Percentiles rank a stretch among this genome's conserved stretches.
phyloP scores from a whole-genome alignment of 192 early-diverging fungal genomes.

The Backusella macrospora region DNA sequence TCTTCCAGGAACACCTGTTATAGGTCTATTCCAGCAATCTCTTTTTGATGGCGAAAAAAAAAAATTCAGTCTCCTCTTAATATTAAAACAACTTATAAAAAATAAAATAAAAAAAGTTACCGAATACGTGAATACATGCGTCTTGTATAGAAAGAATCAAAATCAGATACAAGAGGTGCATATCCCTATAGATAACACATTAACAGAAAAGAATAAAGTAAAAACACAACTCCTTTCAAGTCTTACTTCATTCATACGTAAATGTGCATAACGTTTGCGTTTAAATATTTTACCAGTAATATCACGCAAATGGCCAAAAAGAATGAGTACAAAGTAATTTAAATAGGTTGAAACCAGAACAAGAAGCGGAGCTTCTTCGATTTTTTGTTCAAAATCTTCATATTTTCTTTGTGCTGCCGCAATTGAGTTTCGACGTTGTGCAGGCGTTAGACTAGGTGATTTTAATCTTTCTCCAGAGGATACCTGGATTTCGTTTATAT shows the following conservation, averaged over 20 bases:
- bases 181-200: no score
- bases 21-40: slow-evolving; percentile 89
- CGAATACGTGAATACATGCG: slow-evolving; percentile 80
- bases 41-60: slow-evolving; percentile 34
- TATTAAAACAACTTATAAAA: background rate
- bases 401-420: slow-evolving; percentile 31
- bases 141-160: slow-evolving; percentile 90
- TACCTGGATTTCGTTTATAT: background rate
- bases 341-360: slow-evolving; percentile 86
- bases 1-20: slow-evolving; percentile 86
- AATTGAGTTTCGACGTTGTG: slow-evolving; percentile 35
- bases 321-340: slow-evolving; percentile 81
- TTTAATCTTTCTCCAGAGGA: background rate
- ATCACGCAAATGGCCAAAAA: slow-evolving; percentile 84
- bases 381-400: slow-evolving; percentile 44
- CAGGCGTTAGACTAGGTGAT: slow-evolving; percentile 20
- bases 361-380: slow-evolving; percentile 58
- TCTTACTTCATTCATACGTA: slow-evolving; percentile 46
- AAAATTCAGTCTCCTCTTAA: background rate
- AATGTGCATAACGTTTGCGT: slow-evolving; percentile 63
- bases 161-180: slow-evolving; percentile 86
- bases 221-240: background rate
- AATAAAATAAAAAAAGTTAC: slow-evolving; percentile 29
- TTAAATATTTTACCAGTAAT: slow-evolving; percentile 74
- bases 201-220: background rate